These are phyloP conservation scores for Nitzschia putrida DNA, from an alignment of 108 stramenopile genomes.

Conservation along the genomic window DNA sequence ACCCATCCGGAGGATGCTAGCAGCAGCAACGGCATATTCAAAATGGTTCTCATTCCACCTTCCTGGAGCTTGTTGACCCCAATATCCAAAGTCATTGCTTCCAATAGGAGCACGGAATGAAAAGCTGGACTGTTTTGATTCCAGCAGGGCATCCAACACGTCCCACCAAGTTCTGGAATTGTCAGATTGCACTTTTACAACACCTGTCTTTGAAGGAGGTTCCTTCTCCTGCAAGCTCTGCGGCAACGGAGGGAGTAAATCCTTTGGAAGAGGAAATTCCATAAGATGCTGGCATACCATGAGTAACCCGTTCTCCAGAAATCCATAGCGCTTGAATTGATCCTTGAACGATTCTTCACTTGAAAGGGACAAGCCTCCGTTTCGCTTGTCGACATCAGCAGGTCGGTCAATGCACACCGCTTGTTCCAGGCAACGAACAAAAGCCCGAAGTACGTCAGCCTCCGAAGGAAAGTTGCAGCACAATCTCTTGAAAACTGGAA, in stretches of 20 bases:
- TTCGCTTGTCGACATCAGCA: not conserved
- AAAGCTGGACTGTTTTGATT: not conserved
- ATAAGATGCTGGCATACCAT: slow-evolving; percentile 29
- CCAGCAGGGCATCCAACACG: slow-evolving; percentile 20
- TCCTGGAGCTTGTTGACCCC: slow-evolving; percentile 5
- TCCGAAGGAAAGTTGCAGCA: slow-evolving; percentile 39
- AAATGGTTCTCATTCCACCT: slow-evolving; percentile 34
- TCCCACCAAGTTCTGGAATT: slow-evolving; percentile 38
- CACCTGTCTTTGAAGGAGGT: not conserved
- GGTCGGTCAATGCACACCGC: slow-evolving; percentile 11
- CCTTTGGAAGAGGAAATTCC: slow-evolving; percentile 30
- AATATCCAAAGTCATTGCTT: slow-evolving; percentile 9
- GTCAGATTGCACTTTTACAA: slow-evolving; percentile 27
- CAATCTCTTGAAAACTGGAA: slow-evolving; percentile 20
- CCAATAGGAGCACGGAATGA: slow-evolving; percentile 26
- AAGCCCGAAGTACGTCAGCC: slow-evolving; percentile 24
- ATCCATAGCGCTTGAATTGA: not conserved
- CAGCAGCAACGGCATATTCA: slow-evolving; percentile 35
- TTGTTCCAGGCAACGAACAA: slow-evolving; percentile 23
- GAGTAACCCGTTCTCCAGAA: slow-evolving; percentile 29
- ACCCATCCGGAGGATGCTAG: slow-evolving; percentile 21
- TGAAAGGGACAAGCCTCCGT: not conserved
- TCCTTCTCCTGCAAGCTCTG: not conserved
- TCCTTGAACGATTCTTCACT: slow-evolving; percentile 4
- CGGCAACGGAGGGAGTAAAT: slow-evolving; percentile 26